Conservation (phyloP, 1,284 basidiomycete species). For the Microbotryum silenes-acaulis region DNA sequence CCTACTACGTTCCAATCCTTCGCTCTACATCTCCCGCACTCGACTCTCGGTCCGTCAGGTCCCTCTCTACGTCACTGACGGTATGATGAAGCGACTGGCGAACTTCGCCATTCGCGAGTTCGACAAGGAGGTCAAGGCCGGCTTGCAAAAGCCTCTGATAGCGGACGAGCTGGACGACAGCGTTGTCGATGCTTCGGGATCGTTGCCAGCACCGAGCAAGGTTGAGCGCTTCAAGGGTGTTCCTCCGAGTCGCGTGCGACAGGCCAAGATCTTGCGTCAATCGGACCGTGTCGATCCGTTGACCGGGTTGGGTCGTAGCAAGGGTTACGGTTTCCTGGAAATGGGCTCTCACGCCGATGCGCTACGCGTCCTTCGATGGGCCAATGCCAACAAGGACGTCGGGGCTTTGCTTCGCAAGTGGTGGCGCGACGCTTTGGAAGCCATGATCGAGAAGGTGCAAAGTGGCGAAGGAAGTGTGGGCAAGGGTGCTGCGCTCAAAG, state of each 20-base stretch:
- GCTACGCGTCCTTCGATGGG: constrained; percentile 82
- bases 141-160: constrained; percentile 55
- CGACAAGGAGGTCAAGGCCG: constrained; percentile 65
- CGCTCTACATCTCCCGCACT: constrained; percentile 86
- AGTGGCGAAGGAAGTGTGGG: constrained; percentile 29
- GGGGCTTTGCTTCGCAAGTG: constrained; percentile 61
- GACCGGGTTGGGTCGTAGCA: constrained; percentile 75
- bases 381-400: constrained; percentile 74
- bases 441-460: constrained; percentile 50
- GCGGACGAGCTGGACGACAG: constrained; percentile 58
- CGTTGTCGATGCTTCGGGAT: constrained; percentile 33
- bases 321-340: constrained; percentile 95
- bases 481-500: constrained; percentile 46
- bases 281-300: constrained; percentile 77
- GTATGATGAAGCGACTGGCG: constrained; percentile 78
- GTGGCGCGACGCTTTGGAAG: constrained; percentile 74
- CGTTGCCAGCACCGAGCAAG: constrained; percentile 27
- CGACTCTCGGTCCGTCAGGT: constrained; percentile 89
- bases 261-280: constrained; percentile 83
- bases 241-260: constrained; percentile 55
- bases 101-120: constrained; percentile 73
- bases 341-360: constrained; percentile 80
- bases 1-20: constrained; percentile 80
- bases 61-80: constrained; percentile 81
- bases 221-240: constrained; percentile 43